A percentile compares a stretch with the other conserved stretches of the same genome.
phyloP scores from a whole-genome alignment of 371 early-diverging fungal genomes.

The Mortierella sp. region DNA sequence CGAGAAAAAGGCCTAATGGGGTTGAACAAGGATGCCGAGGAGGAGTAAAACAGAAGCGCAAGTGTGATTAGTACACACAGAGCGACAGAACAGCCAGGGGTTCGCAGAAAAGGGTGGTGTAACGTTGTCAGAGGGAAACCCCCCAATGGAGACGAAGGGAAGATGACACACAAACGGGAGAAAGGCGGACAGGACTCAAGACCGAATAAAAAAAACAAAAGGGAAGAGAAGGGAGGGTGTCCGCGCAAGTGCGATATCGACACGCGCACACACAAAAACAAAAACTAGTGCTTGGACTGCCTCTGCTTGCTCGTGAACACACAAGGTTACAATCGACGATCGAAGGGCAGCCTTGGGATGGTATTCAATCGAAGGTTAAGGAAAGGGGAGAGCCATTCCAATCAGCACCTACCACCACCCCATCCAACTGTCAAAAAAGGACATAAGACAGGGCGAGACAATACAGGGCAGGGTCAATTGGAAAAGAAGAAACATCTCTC shows the following conservation, averaged over 20 bases:
- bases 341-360: neutral
- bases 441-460: neutral
- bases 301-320: no score
- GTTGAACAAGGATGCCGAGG: neutral
- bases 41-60: neutral
- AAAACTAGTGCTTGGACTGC: no score
- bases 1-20: no score
- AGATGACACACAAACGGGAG: conserved; percentile 30
- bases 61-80: neutral
- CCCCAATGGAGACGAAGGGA: neutral
- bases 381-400: neutral
- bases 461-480: neutral
- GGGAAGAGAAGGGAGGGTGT: neutral
- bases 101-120: conserved; percentile 1
- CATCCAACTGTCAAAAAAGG: neutral
- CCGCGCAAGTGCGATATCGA: neutral
- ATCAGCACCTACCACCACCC: neutral
- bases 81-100: neutral
- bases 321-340: neutral
- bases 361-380: neutral
- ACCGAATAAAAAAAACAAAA: neutral
- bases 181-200: conserved; percentile 20
- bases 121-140: conserved; percentile 7
- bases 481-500: neutral
- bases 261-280: neutral